Evolutionary conservation across 2,329 filamentous ascomycete genomes (phyloP).

Genomic region (Fusarium keratoplasticum): DNA sequence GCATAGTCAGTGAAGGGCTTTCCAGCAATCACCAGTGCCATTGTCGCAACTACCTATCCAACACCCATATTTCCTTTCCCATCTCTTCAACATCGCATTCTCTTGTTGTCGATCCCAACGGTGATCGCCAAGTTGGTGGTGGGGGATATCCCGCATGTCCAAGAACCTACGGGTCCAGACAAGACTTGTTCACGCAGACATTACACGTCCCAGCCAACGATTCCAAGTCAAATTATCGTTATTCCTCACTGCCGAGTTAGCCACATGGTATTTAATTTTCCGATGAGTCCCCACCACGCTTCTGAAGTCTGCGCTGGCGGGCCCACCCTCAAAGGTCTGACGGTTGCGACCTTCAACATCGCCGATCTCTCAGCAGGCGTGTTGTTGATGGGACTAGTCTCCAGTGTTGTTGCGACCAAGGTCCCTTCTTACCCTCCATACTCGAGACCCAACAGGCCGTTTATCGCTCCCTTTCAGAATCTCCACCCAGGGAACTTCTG

Average conservation of each 20-base stretch:
- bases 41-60: background rate
- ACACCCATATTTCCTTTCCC: background rate
- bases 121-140: background rate
- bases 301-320: background rate
- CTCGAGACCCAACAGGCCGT: conserved; percentile 67
- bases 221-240: conserved; percentile 10
- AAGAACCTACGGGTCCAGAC: background rate
- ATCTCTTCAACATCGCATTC: background rate
- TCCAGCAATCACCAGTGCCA: background rate
- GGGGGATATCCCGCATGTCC: background rate
- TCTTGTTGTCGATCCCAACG: background rate
- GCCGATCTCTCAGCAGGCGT: conserved; percentile 2
- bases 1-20: background rate
- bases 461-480: conserved; percentile 65
- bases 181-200: background rate
- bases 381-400: conserved; percentile 30
- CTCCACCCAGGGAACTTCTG: conserved; percentile 69
- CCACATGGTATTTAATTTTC: conserved; percentile 21
- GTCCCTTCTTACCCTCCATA: conserved; percentile 74
- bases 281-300: conserved; percentile 12
- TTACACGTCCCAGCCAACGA: background rate
- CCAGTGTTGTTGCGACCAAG: conserved; percentile 58
- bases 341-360: conserved; percentile 4
- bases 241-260: conserved; percentile 18
- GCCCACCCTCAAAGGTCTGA: background rate